phyloP scores from a whole-genome alignment of 2,329 filamentous ascomycete species.

The Cercospora citrullina region DNA sequence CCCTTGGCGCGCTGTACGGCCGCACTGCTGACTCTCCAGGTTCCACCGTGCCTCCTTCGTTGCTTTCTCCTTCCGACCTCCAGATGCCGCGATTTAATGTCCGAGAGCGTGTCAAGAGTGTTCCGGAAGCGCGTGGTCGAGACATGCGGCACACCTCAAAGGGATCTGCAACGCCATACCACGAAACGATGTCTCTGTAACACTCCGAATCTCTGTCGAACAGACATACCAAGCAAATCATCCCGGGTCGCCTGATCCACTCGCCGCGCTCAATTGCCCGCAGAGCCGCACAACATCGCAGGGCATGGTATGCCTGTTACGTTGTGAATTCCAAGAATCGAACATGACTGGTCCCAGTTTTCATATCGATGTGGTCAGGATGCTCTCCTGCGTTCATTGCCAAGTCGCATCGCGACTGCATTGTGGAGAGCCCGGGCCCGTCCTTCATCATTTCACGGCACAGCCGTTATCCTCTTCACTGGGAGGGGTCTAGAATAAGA shows the following conservation, averaged over 20 bases:
- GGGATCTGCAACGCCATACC: conserved; percentile 7
- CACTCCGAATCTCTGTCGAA: not conserved
- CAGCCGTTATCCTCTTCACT: not conserved
- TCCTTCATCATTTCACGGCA: conserved; percentile 16
- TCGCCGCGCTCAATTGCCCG: not conserved
- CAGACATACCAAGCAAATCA: not conserved
- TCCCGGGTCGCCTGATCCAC: conserved; percentile 5
- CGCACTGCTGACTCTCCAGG: conserved; percentile 5
- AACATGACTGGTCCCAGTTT: conserved; percentile 13
- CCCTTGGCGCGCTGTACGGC: not conserved
- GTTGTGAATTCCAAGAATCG: not conserved
- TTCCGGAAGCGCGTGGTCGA: not conserved
- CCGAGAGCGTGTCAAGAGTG: not conserved
- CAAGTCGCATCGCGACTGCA: conserved; percentile 10
- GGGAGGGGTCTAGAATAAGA: conserved; percentile 10
- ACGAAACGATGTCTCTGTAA: conserved; percentile 2
- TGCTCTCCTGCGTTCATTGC: conserved; percentile 6
- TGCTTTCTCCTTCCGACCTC: not conserved
- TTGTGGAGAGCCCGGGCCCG: conserved; percentile 7
- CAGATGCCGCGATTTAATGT: not conserved
- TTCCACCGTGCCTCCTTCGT: not conserved
- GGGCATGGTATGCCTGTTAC: conserved; percentile 3
- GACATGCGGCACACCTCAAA: conserved; percentile 4
- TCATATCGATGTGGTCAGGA: conserved; percentile 14
- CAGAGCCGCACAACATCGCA: conserved; percentile 2